Evolutionary conservation across 208 protist genomes (phyloP).

Genomic region (Borovskyia barvae): DNA sequence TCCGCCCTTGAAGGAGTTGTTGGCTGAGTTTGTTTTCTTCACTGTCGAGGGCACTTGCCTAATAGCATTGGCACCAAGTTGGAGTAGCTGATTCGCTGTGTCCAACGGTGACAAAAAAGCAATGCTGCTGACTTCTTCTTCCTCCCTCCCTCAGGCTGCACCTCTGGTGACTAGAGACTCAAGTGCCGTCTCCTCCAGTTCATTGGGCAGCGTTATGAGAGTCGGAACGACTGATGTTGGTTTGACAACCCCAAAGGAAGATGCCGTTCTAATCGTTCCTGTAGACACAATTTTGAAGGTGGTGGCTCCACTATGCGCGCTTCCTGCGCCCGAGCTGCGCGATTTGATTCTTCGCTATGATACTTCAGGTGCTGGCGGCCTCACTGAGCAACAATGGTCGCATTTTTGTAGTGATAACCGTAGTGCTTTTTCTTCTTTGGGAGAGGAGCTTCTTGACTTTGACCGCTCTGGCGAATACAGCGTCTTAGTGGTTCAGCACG

Average conservation of each 20-base stretch:
- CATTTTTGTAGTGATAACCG: slow-evolving; percentile 74
- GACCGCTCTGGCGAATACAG: slow-evolving; percentile 68
- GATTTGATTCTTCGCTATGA: slow-evolving; percentile 61
- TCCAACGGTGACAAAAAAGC: no score
- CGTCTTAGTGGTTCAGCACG: slow-evolving; percentile 39
- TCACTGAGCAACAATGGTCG: slow-evolving; percentile 68
- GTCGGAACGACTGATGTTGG: no score
- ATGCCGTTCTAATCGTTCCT: slow-evolving; percentile 36
- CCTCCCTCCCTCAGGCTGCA: no score
- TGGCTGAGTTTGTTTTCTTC: not conserved
- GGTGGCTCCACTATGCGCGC: slow-evolving; percentile 43
- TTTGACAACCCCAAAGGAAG: no score
- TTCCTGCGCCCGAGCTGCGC: slow-evolving; percentile 38
- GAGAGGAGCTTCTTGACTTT: slow-evolving; percentile 56
- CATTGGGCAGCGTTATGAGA: no score
- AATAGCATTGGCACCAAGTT: slow-evolving; percentile 17
- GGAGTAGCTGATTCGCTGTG: no score
- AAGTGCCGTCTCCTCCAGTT: no score
- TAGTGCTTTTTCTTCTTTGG: slow-evolving; percentile 49
- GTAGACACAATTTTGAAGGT: slow-evolving; percentile 56
- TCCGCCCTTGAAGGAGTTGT: not conserved
- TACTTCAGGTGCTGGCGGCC: slow-evolving; percentile 41
- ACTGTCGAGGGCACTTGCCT: not conserved
- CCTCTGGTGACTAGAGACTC: no score
- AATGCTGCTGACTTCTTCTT: no score